Conservation (phyloP, 495 filamentous ascomycete genomes). For the Coniosporium apollinis region DNA sequence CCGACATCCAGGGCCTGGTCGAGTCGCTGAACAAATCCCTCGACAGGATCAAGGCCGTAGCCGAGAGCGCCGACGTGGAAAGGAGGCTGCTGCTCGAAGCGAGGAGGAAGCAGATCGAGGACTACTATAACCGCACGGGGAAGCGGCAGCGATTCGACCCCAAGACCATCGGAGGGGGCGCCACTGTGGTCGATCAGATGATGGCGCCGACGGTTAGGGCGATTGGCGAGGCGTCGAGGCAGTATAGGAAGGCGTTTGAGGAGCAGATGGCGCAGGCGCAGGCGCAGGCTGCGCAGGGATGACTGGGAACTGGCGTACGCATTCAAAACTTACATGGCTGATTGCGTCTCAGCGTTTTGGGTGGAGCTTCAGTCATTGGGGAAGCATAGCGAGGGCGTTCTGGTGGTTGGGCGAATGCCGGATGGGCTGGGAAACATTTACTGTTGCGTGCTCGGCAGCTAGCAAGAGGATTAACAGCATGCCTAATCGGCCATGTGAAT, state of each 20-base stretch:
- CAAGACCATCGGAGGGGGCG: slow-evolving; percentile 52
- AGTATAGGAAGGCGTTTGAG: slow-evolving; percentile 47
- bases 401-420: too few relatives aligned
- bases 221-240: slow-evolving; percentile 41
- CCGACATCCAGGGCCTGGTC: slow-evolving; percentile 57
- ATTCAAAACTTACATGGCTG: too few relatives aligned
- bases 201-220: slow-evolving; percentile 53
- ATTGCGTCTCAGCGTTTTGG: too few relatives aligned
- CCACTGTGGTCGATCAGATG: slow-evolving; percentile 55
- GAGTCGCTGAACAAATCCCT: slow-evolving; percentile 59
- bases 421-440: too few relatives aligned
- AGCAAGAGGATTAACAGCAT: too few relatives aligned
- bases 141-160: slow-evolving; percentile 48
- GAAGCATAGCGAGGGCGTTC: too few relatives aligned
- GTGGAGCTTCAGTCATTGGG: too few relatives aligned
- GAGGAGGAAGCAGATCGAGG: slow-evolving; percentile 48
- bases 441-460: too few relatives aligned
- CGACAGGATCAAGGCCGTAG: slow-evolving; percentile 70
- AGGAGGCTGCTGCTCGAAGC: slow-evolving; percentile 39
- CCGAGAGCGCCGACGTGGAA: slow-evolving; percentile 60
- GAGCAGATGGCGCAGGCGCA: slow-evolving; percentile 32
- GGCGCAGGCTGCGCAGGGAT: neutral
- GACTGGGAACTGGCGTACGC: too few relatives aligned
- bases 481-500: too few relatives aligned
- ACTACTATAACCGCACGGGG: slow-evolving; percentile 49